A percentile compares a stretch with the other conserved stretches of the same genome.
Conservation (phyloP, 805 yeast species). For the Saturnispora bothae region DNA sequence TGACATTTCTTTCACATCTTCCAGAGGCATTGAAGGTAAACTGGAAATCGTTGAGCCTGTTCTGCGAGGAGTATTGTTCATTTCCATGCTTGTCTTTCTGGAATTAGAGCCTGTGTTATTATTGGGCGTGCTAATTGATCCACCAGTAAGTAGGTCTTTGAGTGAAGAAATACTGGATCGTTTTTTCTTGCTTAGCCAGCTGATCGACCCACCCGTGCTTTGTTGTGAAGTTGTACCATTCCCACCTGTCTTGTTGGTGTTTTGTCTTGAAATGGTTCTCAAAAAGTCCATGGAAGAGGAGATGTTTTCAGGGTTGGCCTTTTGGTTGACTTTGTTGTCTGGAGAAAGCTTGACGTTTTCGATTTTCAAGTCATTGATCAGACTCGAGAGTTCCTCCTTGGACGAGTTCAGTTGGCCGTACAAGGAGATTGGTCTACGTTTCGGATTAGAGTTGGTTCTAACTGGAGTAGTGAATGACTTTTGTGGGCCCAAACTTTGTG, state of each 20-base stretch:
- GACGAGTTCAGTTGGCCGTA: constrained; percentile 5
- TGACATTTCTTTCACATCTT: constrained; percentile 14
- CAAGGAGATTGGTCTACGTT: constrained; percentile 10
- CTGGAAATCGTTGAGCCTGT: background rate
- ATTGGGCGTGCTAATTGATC: constrained; percentile 13
- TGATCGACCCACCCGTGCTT: constrained; percentile 2
- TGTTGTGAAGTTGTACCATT: background rate
- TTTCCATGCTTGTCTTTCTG: constrained; percentile 7
- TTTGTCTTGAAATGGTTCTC: constrained; percentile 28
- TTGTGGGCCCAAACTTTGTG: background rate
- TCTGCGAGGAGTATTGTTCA: constrained; percentile 1
- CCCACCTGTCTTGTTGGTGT: constrained; percentile 12
- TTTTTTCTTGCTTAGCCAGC: constrained; percentile 15
- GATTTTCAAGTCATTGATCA: constrained; percentile 16
- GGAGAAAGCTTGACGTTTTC: constrained; percentile 28
- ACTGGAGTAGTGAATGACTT: background rate
- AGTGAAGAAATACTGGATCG: constrained; percentile 28
- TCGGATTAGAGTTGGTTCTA: background rate
- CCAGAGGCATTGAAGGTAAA: constrained; percentile 2
- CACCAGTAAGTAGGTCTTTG: constrained; percentile 28
- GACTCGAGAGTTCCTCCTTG: constrained; percentile 8
- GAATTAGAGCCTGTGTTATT: constrained; percentile 12
- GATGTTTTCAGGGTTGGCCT: constrained; percentile 17
- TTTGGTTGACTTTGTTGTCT: constrained; percentile 6
- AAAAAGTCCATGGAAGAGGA: constrained; percentile 31